Conservation (phyloP, 495 filamentous ascomycete genomes). For the Penicillium paradoxum region DNA sequence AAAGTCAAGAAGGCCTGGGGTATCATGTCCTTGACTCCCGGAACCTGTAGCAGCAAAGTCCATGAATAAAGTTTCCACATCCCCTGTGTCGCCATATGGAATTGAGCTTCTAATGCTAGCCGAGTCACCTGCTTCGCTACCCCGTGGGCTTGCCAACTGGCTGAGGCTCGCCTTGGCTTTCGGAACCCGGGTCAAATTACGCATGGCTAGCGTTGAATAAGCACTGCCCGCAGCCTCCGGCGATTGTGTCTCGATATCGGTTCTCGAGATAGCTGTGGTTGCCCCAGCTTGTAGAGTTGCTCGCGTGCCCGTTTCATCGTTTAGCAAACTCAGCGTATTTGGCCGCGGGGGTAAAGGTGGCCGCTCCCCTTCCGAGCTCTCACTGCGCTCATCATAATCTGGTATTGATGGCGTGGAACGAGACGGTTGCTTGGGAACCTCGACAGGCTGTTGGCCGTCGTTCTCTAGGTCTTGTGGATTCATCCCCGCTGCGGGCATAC, state of each 20-base stretch:
- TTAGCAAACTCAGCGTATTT: slow-evolving; percentile 38
- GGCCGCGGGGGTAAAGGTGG: slow-evolving; percentile 71
- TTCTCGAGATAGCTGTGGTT: slow-evolving; percentile 76
- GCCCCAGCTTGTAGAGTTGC: slow-evolving; percentile 62
- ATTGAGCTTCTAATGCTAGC: slow-evolving; percentile 80
- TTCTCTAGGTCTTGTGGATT: slow-evolving; percentile 10
- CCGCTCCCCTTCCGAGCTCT: slow-evolving; percentile 37
- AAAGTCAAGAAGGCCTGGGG: slow-evolving; percentile 36
- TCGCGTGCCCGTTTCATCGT: slow-evolving; percentile 35
- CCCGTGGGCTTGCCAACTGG: slow-evolving; percentile 43
- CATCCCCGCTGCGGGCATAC: slow-evolving; percentile 27
- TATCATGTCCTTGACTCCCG: slow-evolving; percentile 17
- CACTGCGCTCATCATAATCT: slow-evolving; percentile 17
- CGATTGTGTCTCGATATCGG: slow-evolving; percentile 70
- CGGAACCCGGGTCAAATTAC: slow-evolving; percentile 31
- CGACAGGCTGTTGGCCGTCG: slow-evolving; percentile 11
- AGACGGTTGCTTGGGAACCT: slow-evolving; percentile 4
- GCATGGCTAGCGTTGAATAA: slow-evolving; percentile 45
- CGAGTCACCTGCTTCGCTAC: slow-evolving; percentile 68
- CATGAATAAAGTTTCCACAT: slow-evolving; percentile 79
- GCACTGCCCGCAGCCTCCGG: slow-evolving; percentile 62
- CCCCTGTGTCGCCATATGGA: slow-evolving; percentile 65
- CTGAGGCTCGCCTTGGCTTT: slow-evolving; percentile 41
- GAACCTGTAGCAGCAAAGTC: slow-evolving; percentile 47
- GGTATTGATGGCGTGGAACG: slow-evolving; percentile 1